Base-by-base conservation (phyloP, 495 filamentous ascomycete species). In the Geoglossum glabrum region DNA sequence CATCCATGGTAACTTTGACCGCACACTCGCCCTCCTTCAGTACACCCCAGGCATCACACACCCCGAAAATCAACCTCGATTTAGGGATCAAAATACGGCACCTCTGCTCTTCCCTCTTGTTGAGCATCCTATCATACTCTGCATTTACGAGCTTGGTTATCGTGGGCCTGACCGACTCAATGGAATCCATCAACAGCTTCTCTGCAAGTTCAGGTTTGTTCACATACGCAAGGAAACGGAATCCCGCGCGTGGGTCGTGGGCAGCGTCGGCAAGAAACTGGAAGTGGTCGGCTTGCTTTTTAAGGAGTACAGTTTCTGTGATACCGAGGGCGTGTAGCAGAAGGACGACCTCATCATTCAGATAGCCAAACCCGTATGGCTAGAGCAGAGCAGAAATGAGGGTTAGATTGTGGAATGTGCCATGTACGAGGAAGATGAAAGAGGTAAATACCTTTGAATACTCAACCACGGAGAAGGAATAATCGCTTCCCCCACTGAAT, bases 331-430 rank as follows among this genome's bases (percentile, higher is more conserved):
- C 59, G 55, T 74, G 63, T 4, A 77, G 61, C 4, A 78, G 67
- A 23, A 75, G 55, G 25, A 76, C 63, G 0, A 75, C 65, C 59
- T 78, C 75, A 57, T 78, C 75, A 60, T 78, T 78, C 19, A 77
- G 65, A 62, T 67, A 64, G 7, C 74, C 75, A 57, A 71, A 76
- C 4, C 63, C 58, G 61, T 76, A 76, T 1, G 74, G 74, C 70
- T 76, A 54, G 17, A 34, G 5, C 31, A 34, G 31, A 11, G 31
- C 11, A 34, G 11, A 34, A 34, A 34, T 34, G 31, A 34, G 4
- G 31, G 4, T 11, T 11, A 11, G 31, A 11, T 34, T 11, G 31
- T 34, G 31, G 31, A 50, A 23, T 50, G 46, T 11, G 15, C 19
- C 46, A 50, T 50, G 31, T 34, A 34, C 11, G 11, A 11, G 4